These are phyloP conservation scores for Sporothrix humicola DNA, from an alignment of 2,329 filamentous ascomycete genomes.

Conservation along the genomic window DNA sequence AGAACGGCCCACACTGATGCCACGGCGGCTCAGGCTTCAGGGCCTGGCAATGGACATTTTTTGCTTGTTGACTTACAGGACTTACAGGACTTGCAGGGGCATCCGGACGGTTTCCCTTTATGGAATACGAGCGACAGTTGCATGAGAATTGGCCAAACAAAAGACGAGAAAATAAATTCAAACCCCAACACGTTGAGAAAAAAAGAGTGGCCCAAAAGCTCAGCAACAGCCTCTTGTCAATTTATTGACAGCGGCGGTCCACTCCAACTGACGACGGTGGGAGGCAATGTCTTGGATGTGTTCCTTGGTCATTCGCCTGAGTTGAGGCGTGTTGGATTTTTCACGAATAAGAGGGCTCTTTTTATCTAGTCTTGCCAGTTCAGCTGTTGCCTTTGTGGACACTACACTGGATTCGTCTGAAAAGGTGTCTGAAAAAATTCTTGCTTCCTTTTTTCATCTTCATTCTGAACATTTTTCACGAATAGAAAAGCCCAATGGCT, in stretches of 20 bases:
- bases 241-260: neutral
- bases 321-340: neutral
- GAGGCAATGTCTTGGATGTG: slow-evolving; percentile 27
- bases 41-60: neutral
- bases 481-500: neutral
- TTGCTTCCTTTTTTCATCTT: neutral
- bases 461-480: neutral
- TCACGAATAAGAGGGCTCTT: neutral
- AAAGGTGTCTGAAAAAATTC: neutral
- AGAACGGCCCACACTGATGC: neutral
- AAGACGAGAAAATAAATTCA: neutral
- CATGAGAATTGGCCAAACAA: neutral
- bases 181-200: neutral
- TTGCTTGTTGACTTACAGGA: neutral
- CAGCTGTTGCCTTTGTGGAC: neutral
- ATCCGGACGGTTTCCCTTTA: slow-evolving; percentile 17
- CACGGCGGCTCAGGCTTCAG: neutral
- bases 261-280: neutral
- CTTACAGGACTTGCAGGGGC: neutral
- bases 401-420: slow-evolving; percentile 7
- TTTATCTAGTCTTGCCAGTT: neutral
- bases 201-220: neutral
- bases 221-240: neutral
- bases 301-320: slow-evolving; percentile 17
- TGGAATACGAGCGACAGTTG: slow-evolving; percentile 14